Evolutionary conservation across 495 filamentous ascomycete species (phyloP).

Genomic region (Lophiostoma macrostomum): DNA sequence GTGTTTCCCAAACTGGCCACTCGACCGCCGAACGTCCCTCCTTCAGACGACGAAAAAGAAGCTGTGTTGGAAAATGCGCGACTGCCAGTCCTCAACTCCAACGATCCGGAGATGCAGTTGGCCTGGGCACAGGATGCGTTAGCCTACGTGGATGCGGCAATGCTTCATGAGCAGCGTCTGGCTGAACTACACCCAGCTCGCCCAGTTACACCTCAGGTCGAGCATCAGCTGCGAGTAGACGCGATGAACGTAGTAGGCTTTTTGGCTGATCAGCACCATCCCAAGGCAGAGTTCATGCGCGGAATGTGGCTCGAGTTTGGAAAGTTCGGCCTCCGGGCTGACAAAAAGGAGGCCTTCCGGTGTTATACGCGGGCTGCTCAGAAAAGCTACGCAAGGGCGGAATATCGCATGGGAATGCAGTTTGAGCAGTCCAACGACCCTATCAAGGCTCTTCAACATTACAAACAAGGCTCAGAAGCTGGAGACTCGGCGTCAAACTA

Average conservation of each 20-base stretch:
- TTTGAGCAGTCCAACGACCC: constrained; percentile 91
- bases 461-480: constrained; percentile 69
- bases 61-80: constrained; percentile 79
- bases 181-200: constrained; percentile 63
- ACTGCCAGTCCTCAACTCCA: constrained; percentile 79
- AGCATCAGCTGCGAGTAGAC: constrained; percentile 82
- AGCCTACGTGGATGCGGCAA: constrained; percentile 79
- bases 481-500: constrained; percentile 93
- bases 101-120: constrained; percentile 94
- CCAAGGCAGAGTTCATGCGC: constrained; percentile 89
- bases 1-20: constrained; percentile 83
- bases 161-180: constrained; percentile 63
- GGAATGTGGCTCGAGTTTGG: constrained; percentile 98
- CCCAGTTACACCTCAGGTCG: constrained; percentile 74
- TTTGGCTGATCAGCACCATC: constrained; percentile 85
- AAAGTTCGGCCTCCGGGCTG: constrained; percentile 81
- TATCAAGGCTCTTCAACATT: constrained; percentile 85
- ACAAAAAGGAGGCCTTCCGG: constrained; percentile 90
- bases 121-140: constrained; percentile 94
- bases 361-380: constrained; percentile 83
- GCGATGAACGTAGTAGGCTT: constrained; percentile 89
- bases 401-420: constrained; percentile 98
- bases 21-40: constrained; percentile 84
- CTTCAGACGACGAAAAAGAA: constrained; percentile 91
- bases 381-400: constrained; percentile 85